Evolutionary conservation across 345 rosid species (phyloP), one percentile per base, ranked within the genome.

Genomic region (Dipteronia sinensis): DNA sequence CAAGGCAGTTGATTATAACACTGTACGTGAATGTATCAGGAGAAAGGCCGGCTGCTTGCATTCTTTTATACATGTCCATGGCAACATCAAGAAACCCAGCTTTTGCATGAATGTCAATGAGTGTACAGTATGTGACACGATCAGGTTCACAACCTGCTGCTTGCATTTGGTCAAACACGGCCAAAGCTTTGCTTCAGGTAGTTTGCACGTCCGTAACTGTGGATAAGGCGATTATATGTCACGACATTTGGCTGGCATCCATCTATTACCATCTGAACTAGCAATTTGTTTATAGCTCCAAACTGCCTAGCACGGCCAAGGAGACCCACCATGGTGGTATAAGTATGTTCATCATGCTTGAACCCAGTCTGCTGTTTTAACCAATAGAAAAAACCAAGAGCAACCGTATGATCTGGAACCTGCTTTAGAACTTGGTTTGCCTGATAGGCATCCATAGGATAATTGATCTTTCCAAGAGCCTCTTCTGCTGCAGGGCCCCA

Each of bases 1-100:
- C 98, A 38, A 95, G 98, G 86, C 98, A 95, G 83, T 95, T 95
- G 76, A 95, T 95, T 66, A 95, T 95, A 73, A 95, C 94, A 80
- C 98, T 90, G 77, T 89, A 95, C 64, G 98, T 95, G 77, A 95
- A 95, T 66, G 97, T 92, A 73, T 95, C 98, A 16, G 97, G 97
- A 82, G 98, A 89, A 80, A 92, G 95, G 34, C 97, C 97, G 61
- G 84, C 95, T 53, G 82, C 83, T 55, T 93, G 93, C 98, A 95
- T 95, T 81, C 85, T 90, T 79, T 79, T 83, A 78, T 95, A 90
- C 90, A 95, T 86, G 70, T 88, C 87, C 95, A 93, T 88, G 65
- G 97, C 98, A 88, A 92, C 85, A 82, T 93, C 97, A 40, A 95
- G 91, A 87, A 82, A 93, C 73, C 98, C 98, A 68, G 98, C 94